Evolutionary conservation across 2,329 filamentous ascomycete genomes (phyloP).

Genomic region (Trichoderma guizhouense): DNA sequence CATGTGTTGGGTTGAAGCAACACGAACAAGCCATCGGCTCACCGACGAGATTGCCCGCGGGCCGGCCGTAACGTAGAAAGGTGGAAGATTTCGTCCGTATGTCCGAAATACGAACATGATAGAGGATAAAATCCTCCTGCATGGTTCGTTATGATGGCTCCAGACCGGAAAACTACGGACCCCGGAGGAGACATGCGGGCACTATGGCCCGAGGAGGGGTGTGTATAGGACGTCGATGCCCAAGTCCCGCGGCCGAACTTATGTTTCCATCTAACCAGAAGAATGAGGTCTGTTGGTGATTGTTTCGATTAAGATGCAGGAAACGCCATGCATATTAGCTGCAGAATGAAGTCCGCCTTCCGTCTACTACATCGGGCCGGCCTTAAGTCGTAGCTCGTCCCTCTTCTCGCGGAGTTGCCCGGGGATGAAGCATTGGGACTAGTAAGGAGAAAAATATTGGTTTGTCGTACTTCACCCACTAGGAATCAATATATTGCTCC

Average conservation of each 20-base stretch:
- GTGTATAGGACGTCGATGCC: neutral
- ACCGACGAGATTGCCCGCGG: neutral
- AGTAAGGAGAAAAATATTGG: neutral
- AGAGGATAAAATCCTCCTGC: neutral
- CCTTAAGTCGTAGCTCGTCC: neutral
- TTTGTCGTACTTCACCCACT: neutral
- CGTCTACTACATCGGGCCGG: neutral
- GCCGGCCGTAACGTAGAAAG: neutral
- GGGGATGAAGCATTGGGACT: neutral
- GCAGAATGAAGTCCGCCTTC: neutral
- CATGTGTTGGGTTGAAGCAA: neutral
- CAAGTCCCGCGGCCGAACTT: neutral
- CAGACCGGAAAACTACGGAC: neutral
- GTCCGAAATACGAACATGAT: neutral
- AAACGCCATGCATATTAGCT: neutral
- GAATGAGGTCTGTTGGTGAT: constrained; percentile 15
- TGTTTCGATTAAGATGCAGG: constrained; percentile 6
- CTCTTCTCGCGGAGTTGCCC: neutral
- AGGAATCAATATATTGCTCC: neutral
- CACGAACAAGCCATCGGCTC: neutral
- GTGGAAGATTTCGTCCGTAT: neutral
- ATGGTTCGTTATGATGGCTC: neutral
- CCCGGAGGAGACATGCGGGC: neutral
- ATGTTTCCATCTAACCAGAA: neutral
- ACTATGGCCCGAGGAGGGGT: neutral